Evolutionary conservation across 352 stramenopile species (phyloP), one percentile per base, ranked within the genome.

Genomic region (Phytopythium ostracodes): DNA sequence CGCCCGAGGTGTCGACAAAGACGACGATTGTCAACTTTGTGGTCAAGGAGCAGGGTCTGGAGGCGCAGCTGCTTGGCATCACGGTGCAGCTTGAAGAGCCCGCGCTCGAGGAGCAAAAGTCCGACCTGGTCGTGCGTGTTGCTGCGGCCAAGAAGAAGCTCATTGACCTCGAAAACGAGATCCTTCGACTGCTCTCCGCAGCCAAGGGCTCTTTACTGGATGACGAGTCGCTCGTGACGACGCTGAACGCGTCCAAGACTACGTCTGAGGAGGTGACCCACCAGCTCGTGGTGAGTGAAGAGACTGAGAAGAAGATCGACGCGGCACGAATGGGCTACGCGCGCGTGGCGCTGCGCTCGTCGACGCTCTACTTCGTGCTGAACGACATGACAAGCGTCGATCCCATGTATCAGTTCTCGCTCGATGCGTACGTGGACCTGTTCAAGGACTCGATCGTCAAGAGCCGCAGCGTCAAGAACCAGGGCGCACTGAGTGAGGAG

Each of bases 341-440:
- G 0, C 81, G 91, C 12, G 94, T 98, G 10, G 91, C 96, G 0
- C 72, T 97, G 33, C 89, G 94, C n/a, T 96, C 92, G 17, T 97
- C 94, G 9, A 96, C 98, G 18, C 72, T 98, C 0, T 99, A 98
- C 63, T 99, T 99, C 67, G 93, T 98, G 14, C 65, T 99, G 14
- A 97, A 98, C 56, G 94, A 98, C 64, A 93, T 99, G 80, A 89
- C 88, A 12, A 90, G 79, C 31, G 92, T 99, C 2, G 96, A 99
- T 53, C 89, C 95, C 9, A 99, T 99, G 96, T 99, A 99, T 73
- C 94, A 99, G 67, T 99, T 98, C 64, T 98, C 89, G 10, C 73
- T 99, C 17, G 96, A 98, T 49, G 87, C 90, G 1, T 99, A 98
- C 63, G 85, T 98, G 20, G 88, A 92, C 27, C 68, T 99, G 27